Base-by-base conservation (phyloP, 257 asterid species). In the Solanum pennellii region DNA sequence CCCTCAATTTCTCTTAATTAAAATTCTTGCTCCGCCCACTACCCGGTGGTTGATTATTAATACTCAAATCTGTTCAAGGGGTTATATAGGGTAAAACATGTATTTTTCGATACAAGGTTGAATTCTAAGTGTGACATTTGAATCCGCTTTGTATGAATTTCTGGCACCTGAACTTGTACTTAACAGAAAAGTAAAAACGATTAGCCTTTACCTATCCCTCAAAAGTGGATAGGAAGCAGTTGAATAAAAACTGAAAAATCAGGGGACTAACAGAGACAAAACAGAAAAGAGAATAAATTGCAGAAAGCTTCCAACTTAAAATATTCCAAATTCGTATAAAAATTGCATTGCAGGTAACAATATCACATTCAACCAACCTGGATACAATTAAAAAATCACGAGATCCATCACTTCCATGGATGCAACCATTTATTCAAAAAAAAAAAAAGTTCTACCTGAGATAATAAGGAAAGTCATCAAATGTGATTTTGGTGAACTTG, bases 401-500 rank as follows among this genome's bases (percentile, higher is more conserved):
- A 80, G 85, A 80, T 80, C 85, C 35, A 33, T 33, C 35, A 33
- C 35, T 33, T 33, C 35, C 85, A 80, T 5, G 39, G 39, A 25
- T 44, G 25, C 37, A 7, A 25, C 4, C 33, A 6, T 52, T 52
- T 52, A 37, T 37, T 33, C 5, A 33, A 33, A 33, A 33, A 39
- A 7, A 56, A 49, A 20, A 20, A 20, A 56, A 7, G 65, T 20
- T 66, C 86, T 84, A 94, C 99, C 99, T 97, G 93, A 97, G 94
- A 90, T 86, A 94, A 90, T 96, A 97, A 23, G 99, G 98, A 83
- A 97, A 94, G 23, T 94, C 92, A 9, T 93, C 97, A 71, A 97
- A 95, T 62, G 94, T 86, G 86, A 92, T 88, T 41, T 89, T 84
- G 90, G 88, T 72, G n/a, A 90, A 89, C 88, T 92, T 94, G 52